Evolutionary conservation across 2,329 filamentous ascomycete species (phyloP).

Genomic region (Venturia aucupariae): DNA sequence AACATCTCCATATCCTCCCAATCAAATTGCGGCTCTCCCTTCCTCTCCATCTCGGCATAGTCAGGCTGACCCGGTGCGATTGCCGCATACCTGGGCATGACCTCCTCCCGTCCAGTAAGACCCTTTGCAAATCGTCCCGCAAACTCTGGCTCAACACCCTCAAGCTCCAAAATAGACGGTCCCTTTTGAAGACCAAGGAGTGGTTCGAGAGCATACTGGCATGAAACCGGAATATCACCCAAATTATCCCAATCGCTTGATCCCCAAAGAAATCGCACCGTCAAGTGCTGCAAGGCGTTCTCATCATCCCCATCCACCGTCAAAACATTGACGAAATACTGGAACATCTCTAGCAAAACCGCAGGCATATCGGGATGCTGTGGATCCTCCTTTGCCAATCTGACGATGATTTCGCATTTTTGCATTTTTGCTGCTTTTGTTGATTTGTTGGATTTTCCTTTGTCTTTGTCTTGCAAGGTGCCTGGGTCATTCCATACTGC

Average conservation of each 20-base stretch:
- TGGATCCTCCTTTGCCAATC: background rate
- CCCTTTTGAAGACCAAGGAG: background rate
- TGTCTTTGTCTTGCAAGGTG: background rate
- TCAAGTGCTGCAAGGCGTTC: background rate
- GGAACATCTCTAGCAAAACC: background rate
- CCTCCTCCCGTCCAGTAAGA: background rate
- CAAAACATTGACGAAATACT: background rate
- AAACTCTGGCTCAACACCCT: background rate
- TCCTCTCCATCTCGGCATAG: background rate
- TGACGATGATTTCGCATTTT: background rate
- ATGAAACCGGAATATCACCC: background rate
- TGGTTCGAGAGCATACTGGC: background rate
- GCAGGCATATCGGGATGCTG: background rate
- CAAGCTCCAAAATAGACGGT: background rate
- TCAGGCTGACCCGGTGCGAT: no score
- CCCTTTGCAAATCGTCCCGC: background rate
- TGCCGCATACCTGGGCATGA: background rate
- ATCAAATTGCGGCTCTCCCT: background rate
- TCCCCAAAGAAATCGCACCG: background rate
- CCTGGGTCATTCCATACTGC: background rate
- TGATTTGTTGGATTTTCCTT: background rate
- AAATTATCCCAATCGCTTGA: background rate
- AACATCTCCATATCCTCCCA: background rate
- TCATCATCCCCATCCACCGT: background rate
- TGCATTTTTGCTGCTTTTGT: background rate